A percentile compares a stretch with the other conserved stretches of the same genome.
Conservation (phyloP, 78 protist species). For the Capsaspora owczarzaki region DNA sequence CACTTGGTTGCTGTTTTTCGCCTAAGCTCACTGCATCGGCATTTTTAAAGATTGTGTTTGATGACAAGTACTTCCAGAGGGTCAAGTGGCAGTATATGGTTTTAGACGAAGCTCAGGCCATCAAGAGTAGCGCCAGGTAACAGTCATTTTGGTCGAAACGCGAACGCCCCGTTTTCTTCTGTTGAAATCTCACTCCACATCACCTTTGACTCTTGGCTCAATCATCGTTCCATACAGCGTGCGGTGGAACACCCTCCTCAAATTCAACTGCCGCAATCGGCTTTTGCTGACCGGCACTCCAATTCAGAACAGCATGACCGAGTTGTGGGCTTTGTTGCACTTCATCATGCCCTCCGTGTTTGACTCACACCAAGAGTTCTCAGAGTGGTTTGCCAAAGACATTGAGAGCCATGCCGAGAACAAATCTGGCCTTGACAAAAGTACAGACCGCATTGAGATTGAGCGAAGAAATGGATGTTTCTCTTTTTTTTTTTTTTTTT, state of each 20-base stretch:
- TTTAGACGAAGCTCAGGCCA: conserved; percentile 96
- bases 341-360: conserved; percentile 81
- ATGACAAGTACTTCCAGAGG: conserved; percentile 62
- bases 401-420: conserved; percentile 43
- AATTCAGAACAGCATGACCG: conserved; percentile 67
- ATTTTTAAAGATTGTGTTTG: conserved; percentile 39
- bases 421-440: conserved; percentile 46
- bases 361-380: conserved; percentile 45
- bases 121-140: conserved; percentile 48
- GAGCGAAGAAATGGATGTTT: too few relatives aligned
- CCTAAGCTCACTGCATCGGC: not conserved
- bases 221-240: not conserved
- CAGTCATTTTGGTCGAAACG: too few relatives aligned
- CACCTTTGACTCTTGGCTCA: not conserved
- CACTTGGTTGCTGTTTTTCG: too few relatives aligned
- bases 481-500: too few relatives aligned
- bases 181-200: too few relatives aligned
- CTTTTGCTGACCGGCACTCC: conserved; percentile 94
- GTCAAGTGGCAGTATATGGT: conserved; percentile 78
- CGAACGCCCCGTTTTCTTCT: too few relatives aligned
- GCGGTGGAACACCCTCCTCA: conserved; percentile 73
- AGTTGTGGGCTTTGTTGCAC: conserved; percentile 82
- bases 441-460: too few relatives aligned
- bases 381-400: conserved; percentile 38
- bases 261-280: conserved; percentile 70